Evolutionary conservation across 164 flowering plant species (phyloP).

Genomic region (Nelumbo lutea): DNA sequence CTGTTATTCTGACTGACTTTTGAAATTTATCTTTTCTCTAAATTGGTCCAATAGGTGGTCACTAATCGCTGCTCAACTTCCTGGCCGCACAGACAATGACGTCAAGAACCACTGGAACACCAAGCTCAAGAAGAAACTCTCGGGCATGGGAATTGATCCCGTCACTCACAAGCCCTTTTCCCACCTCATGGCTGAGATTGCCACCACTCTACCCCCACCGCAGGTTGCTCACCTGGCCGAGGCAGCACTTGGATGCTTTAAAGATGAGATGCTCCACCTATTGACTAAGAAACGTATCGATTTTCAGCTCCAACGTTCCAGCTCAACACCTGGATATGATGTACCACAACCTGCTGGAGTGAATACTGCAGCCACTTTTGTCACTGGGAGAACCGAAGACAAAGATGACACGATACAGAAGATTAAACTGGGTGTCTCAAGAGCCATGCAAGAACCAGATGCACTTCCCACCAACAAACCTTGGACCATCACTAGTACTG

Average conservation of each 20-base stretch:
- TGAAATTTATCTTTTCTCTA: too few relatives aligned
- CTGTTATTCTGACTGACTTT: background rate
- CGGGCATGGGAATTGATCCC: conserved; percentile 97
- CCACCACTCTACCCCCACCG: conserved; percentile 87
- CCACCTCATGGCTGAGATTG: conserved; percentile 97
- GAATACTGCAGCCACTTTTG: conserved; percentile 19
- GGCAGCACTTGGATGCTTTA: conserved; percentile 97
- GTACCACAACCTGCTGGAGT: conserved; percentile 9
- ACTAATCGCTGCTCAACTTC: conserved; percentile 80
- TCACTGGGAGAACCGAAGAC: conserved; percentile 30
- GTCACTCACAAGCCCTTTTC: conserved; percentile 98
- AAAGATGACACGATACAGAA: conserved; percentile 60
- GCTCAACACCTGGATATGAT: conserved; percentile 15
- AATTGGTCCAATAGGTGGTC: conserved; percentile 66
- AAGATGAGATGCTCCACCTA: conserved; percentile 97
- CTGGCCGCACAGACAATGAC: conserved; percentile 94
- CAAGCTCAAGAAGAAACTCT: conserved; percentile 88
- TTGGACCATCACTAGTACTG: conserved; percentile 37
- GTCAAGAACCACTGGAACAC: conserved; percentile 99
- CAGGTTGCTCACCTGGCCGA: conserved; percentile 93
- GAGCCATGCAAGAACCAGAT: conserved; percentile 64
- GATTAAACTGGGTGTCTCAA: conserved; percentile 65
- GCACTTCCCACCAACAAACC: conserved; percentile 34
- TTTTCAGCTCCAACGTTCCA: conserved; percentile 55
- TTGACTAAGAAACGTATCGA: conserved; percentile 80